A percentile compares a stretch with the other conserved stretches of the same genome.
These are phyloP conservation scores for Leccinum pachyderme DNA, from an alignment of 1,284 basidiomycete genomes.

Conservation along the genomic window DNA sequence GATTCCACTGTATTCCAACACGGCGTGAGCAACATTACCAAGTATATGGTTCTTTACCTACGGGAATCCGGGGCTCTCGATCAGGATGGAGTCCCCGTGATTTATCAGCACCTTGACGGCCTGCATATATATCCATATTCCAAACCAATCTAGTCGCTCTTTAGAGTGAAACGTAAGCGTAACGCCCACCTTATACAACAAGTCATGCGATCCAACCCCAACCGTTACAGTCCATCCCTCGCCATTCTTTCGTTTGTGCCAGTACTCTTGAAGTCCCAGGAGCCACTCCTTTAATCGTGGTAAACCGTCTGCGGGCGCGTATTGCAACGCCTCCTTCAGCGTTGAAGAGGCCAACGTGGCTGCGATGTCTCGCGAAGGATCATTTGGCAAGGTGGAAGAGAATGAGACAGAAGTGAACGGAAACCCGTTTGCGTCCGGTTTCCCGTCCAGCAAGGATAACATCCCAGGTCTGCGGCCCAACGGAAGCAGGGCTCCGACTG, in stretches of 20 bases:
- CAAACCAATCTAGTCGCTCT: not conserved
- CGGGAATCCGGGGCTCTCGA: constrained; percentile 3
- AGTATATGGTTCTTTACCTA: not conserved
- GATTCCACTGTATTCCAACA: constrained; percentile 44
- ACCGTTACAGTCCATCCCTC: constrained; percentile 3
- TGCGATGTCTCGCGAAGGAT: constrained; percentile 1
- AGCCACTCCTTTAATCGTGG: constrained; percentile 1
- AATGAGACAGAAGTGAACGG: constrained; percentile 7
- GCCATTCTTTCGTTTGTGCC: not conserved
- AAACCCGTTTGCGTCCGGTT: constrained; percentile 1
- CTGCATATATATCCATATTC: not conserved
- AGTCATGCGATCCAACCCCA: constrained; percentile 4
- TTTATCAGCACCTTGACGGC: constrained; percentile 1
- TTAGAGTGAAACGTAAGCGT: not conserved
- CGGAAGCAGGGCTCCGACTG: not conserved
- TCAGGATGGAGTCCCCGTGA: not conserved
- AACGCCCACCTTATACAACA: not conserved
- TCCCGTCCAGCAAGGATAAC: constrained; percentile 1
- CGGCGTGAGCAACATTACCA: not conserved
- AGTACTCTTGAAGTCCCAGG: constrained; percentile 1
- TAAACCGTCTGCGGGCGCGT: not conserved
- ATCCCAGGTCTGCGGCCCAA: constrained; percentile 2
- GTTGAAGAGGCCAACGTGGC: not conserved
- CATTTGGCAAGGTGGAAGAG: constrained; percentile 1
- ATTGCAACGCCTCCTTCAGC: constrained; percentile 2